Percentiles rank a stretch among this genome's conserved stretches.
These are phyloP conservation scores for Penicillium coffeae DNA, from an alignment of 495 filamentous ascomycete genomes.

Conservation along the genomic window DNA sequence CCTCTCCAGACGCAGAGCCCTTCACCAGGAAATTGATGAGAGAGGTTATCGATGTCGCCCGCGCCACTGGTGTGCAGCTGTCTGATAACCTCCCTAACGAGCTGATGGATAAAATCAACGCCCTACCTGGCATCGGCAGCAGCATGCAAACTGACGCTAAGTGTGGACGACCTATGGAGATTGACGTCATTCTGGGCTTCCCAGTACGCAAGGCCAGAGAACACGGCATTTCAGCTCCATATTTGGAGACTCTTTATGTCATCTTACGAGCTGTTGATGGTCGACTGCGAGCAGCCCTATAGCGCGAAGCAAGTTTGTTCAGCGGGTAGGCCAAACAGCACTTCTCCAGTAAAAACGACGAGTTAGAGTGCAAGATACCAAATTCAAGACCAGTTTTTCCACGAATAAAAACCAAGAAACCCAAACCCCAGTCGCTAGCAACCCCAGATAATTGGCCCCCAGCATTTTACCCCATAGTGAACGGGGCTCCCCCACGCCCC, in stretches of 20 bases:
- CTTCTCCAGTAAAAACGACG: not conserved
- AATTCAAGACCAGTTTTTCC: not conserved
- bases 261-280: conserved; percentile 22
- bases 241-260: conserved; percentile 44
- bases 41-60: conserved; percentile 48
- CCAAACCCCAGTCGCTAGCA: too few relatives aligned
- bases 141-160: conserved; percentile 55
- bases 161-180: conserved; percentile 47
- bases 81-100: conserved; percentile 35
- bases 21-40: conserved; percentile 43
- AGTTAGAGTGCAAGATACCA: not conserved
- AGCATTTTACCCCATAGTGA: too few relatives aligned
- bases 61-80: conserved; percentile 38
- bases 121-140: conserved; percentile 40
- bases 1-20: conserved; percentile 37
- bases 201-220: conserved; percentile 48
- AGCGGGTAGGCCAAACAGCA: not conserved
- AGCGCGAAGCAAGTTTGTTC: not conserved
- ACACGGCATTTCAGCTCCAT: conserved; percentile 43
- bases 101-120: conserved; percentile 40
- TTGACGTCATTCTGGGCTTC: conserved; percentile 55
- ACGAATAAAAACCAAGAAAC: not conserved
- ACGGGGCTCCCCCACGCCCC: not conserved
- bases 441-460: too few relatives aligned
- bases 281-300: conserved; percentile 16